Evolutionary conservation across 2,329 filamentous ascomycete genomes (phyloP).

Genomic region (Ophiostoma australiae): DNA sequence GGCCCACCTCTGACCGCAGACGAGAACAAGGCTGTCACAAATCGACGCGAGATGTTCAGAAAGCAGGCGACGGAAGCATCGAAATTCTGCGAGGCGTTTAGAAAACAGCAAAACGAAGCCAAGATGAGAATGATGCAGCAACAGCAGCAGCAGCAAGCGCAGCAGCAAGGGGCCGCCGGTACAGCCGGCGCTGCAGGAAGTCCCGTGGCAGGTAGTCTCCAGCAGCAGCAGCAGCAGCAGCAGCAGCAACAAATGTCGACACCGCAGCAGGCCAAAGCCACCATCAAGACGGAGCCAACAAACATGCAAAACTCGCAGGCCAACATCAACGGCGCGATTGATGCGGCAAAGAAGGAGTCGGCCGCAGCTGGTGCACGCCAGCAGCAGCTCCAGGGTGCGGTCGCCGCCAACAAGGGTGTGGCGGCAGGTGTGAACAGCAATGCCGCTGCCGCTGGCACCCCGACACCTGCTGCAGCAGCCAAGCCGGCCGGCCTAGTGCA

Average conservation of each 20-base stretch:
- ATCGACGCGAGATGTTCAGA: conserved; percentile 41
- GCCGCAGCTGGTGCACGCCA: conserved; percentile 30
- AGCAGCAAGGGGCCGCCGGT: conserved; percentile 7
- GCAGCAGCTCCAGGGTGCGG: conserved; percentile 26
- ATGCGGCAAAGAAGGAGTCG: conserved; percentile 45
- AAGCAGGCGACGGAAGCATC: conserved; percentile 46
- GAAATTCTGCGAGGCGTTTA: conserved; percentile 45
- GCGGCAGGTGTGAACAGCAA: conserved; percentile 21
- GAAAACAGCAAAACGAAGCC: conserved; percentile 40
- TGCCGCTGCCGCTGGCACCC: background rate
- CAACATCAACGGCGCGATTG: conserved; percentile 43
- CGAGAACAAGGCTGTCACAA: conserved; percentile 43
- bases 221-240: conserved; percentile 21
- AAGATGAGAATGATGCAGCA: conserved; percentile 28
- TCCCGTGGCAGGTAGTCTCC: conserved; percentile 9
- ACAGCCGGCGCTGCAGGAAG: conserved; percentile 17
- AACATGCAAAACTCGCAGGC: conserved; percentile 35
- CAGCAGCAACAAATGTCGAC: conserved; percentile 14
- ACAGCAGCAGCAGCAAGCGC: conserved; percentile 26
- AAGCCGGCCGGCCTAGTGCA: conserved; percentile 24
- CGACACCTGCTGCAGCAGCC: background rate
- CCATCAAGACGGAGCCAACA: conserved; percentile 31
- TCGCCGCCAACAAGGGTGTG: conserved; percentile 20
- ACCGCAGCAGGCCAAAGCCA: conserved; percentile 11
- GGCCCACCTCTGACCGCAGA: conserved; percentile 44